phyloP scores from a whole-genome alignment of 352 stramenopile genomes.

The Peronospora farinosa region DNA sequence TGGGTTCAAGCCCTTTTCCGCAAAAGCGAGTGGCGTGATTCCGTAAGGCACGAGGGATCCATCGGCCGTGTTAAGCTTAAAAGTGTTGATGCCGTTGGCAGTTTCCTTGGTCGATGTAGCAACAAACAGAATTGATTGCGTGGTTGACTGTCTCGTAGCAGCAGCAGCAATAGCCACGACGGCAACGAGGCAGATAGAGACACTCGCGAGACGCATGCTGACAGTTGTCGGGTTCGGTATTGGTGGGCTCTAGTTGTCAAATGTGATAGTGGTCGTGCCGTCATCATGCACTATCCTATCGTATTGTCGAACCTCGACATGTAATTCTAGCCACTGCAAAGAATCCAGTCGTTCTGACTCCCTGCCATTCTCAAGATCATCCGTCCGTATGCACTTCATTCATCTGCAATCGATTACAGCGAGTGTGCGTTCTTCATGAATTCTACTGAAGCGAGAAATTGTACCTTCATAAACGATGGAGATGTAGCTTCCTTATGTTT shows the following conservation, averaged over 20 bases:
- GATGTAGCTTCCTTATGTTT: no score
- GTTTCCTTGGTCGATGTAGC: slow-evolving; percentile 56
- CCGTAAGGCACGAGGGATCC: slow-evolving; percentile 32
- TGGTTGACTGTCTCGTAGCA: slow-evolving; percentile 5
- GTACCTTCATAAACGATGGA: no score
- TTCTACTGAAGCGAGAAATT: no score
- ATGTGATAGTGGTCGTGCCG: slow-evolving; percentile 16
- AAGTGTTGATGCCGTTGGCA: slow-evolving; percentile 50
- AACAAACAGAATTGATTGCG: slow-evolving; percentile 37
- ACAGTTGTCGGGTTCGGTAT: not conserved
- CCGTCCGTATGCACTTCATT: no score
- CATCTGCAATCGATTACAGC: no score
- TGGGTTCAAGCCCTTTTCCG: slow-evolving; percentile 33
- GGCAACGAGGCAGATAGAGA: slow-evolving; percentile 7
- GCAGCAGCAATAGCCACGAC: slow-evolving; percentile 9
- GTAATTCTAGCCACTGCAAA: no score
- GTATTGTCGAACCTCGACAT: no score
- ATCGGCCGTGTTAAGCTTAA: slow-evolving; percentile 37
- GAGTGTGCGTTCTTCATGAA: no score
- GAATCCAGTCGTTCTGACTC: no score
- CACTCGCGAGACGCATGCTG: slow-evolving; percentile 21
- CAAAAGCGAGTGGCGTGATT: slow-evolving; percentile 29
- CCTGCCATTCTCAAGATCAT: no score
- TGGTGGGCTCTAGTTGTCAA: slow-evolving; percentile 5
- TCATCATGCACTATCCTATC: no score